phyloP scores from a whole-genome alignment of 192 early-diverging fungal species.

The Gryganskiella cystojenkinii region DNA sequence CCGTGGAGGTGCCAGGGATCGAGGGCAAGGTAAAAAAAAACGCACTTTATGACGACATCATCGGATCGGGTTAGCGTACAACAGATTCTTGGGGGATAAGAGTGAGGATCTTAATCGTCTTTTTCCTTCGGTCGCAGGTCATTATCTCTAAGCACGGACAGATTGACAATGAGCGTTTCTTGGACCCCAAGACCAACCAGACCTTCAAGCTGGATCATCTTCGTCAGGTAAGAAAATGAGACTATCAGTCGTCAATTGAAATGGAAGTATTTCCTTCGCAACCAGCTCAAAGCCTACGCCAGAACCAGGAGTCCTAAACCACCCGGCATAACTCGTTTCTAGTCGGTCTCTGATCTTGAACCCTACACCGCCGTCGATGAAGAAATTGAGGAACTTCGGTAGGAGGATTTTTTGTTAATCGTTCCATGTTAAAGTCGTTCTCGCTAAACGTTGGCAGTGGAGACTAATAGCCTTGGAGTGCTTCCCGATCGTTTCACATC shows the following conservation, averaged over 20 bases:
- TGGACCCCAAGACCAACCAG: slow-evolving; percentile 78
- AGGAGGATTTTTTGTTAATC: background rate
- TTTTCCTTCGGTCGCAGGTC: slow-evolving; percentile 57
- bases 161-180: slow-evolving; percentile 71
- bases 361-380: slow-evolving; percentile 39
- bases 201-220: slow-evolving; percentile 87
- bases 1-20: slow-evolving; percentile 73
- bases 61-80: no score
- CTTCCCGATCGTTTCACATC: background rate
- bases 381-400: slow-evolving; percentile 53
- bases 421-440: no score
- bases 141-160: slow-evolving; percentile 82
- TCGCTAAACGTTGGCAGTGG: no score
- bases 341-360: slow-evolving; percentile 51
- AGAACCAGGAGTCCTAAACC: no score
- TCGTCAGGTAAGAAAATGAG: slow-evolving; percentile 54
- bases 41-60: background rate
- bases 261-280: background rate
- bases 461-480: no score
- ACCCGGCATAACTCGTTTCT: slow-evolving; percentile 1
- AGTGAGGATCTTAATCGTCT: no score
- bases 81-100: no score
- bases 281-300: no score
- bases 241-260: background rate
- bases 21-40: slow-evolving; percentile 61